Conservation (phyloP, 345 rosid genomes). For the Laguncularia racemosa region DNA sequence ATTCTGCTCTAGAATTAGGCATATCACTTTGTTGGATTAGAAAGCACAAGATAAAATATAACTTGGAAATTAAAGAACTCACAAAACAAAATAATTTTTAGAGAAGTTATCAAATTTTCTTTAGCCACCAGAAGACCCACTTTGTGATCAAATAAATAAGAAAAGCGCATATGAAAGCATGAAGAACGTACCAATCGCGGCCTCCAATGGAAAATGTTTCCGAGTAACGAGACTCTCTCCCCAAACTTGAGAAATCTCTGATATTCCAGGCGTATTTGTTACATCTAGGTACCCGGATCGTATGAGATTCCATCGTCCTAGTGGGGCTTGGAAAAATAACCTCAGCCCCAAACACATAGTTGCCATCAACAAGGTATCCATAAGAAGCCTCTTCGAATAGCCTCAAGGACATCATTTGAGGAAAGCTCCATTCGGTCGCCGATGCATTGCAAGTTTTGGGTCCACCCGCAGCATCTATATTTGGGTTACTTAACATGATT, state of each 20-base stretch:
- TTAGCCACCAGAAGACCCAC: no score
- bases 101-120: no score
- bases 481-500: no score
- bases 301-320: not conserved
- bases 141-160: no score
- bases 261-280: not conserved
- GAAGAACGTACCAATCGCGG: not conserved
- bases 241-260: not conserved
- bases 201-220: not conserved
- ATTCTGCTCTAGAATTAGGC: no score
- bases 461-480: slow-evolving; percentile 1
- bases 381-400: slow-evolving; percentile 2
- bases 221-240: not conserved
- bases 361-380: not conserved
- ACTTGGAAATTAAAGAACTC: no score
- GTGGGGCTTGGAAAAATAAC: slow-evolving; percentile 3
- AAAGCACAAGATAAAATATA: no score
- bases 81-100: no score
- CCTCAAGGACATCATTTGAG: slow-evolving; percentile 6
- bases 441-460: not conserved
- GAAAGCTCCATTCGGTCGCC: slow-evolving; percentile 10
- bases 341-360: slow-evolving; percentile 11
- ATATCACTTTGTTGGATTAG: no score
- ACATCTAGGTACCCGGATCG: not conserved
- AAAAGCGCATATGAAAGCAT: no score